These are phyloP conservation scores for Arthrinium puccinioides DNA, from an alignment of 2,329 filamentous ascomycete species.

Conservation along the genomic window DNA sequence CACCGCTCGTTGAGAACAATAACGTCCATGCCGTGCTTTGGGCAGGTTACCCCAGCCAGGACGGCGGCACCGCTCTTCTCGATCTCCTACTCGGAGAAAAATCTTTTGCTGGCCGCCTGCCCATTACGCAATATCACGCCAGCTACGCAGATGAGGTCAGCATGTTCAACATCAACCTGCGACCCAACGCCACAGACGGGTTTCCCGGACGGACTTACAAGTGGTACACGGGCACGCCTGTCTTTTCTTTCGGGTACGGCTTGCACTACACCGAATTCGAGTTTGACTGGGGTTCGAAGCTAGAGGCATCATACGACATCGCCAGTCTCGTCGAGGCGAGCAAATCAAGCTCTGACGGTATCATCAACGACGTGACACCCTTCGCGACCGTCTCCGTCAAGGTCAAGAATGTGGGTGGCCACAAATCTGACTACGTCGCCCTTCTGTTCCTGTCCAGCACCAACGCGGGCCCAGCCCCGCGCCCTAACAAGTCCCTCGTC, in stretches of 20 bases:
- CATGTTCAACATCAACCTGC: constrained; percentile 42
- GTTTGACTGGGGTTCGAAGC: constrained; percentile 8
- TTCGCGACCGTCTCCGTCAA: constrained; percentile 28
- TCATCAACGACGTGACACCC: constrained; percentile 26
- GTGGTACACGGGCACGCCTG: constrained; percentile 35
- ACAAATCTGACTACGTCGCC: constrained; percentile 36
- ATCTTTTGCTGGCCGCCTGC: constrained; percentile 38
- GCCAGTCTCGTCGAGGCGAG: constrained; percentile 22
- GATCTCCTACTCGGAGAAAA: constrained; percentile 38
- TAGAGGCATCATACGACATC: constrained; percentile 19
- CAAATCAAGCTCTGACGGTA: constrained; percentile 9
- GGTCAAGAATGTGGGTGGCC: constrained; percentile 31
- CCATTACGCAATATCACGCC: constrained; percentile 39
- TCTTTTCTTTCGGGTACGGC: constrained; percentile 38
- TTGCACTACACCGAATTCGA: constrained; percentile 41
- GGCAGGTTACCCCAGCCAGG: constrained; percentile 46
- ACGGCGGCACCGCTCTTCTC: constrained; percentile 40
- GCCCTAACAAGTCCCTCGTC: constrained; percentile 37
- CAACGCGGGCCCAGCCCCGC: constrained; percentile 29
- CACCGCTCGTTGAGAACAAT: constrained; percentile 31
- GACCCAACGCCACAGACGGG: constrained; percentile 26
- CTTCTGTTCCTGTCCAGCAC: constrained; percentile 33
- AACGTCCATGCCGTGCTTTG: constrained; percentile 40
- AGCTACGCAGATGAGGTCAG: constrained; percentile 35
- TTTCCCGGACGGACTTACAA: constrained; percentile 40